Evolutionary conservation across 2,329 filamentous ascomycete species (phyloP).

Genomic region (Intubia oerlemansii): DNA sequence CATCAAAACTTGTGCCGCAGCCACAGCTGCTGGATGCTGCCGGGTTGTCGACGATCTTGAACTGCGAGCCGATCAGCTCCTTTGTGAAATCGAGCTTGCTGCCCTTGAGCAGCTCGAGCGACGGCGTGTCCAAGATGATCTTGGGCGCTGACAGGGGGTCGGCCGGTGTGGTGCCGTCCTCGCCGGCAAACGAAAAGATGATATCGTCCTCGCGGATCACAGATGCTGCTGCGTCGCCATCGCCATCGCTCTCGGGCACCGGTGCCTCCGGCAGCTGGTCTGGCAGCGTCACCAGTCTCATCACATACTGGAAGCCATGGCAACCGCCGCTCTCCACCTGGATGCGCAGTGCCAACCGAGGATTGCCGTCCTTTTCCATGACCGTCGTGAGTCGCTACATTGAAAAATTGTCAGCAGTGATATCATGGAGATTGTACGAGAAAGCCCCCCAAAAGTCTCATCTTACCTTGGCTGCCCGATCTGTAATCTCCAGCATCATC

Average conservation of each 20-base stretch:
- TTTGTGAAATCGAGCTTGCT: constrained; percentile 94
- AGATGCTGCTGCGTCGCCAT: too few species aligned
- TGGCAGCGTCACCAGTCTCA: constrained; percentile 56
- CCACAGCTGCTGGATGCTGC: constrained; percentile 84
- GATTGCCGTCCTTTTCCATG: constrained; percentile 50
- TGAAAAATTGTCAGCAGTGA: too few species aligned
- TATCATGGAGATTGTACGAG: not conserved
- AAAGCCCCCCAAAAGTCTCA: not conserved
- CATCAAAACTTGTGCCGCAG: constrained; percentile 94
- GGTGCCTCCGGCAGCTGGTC: constrained; percentile 9
- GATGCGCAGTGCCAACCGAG: constrained; percentile 69
- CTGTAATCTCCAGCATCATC: constrained; percentile 66
- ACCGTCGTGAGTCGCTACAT: constrained; percentile 52
- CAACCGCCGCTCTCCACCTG: constrained; percentile 86
- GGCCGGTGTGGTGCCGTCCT: constrained; percentile 15
- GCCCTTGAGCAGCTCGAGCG: constrained; percentile 70
- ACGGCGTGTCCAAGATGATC: constrained; percentile 73
- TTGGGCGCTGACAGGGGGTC: constrained; percentile 30
- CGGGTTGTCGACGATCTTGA: constrained; percentile 91
- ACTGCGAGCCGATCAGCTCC: constrained; percentile 76
- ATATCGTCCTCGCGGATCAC: constrained; percentile 55
- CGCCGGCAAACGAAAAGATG: constrained; percentile 50
- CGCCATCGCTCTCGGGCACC: constrained; percentile 9
- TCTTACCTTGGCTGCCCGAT: constrained; percentile 55
- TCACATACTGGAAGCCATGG: constrained; percentile 94